Base-by-base conservation (phyloP, 2,329 filamentous ascomycete genomes). In the Arthrobotrys pseudoclavata region DNA sequence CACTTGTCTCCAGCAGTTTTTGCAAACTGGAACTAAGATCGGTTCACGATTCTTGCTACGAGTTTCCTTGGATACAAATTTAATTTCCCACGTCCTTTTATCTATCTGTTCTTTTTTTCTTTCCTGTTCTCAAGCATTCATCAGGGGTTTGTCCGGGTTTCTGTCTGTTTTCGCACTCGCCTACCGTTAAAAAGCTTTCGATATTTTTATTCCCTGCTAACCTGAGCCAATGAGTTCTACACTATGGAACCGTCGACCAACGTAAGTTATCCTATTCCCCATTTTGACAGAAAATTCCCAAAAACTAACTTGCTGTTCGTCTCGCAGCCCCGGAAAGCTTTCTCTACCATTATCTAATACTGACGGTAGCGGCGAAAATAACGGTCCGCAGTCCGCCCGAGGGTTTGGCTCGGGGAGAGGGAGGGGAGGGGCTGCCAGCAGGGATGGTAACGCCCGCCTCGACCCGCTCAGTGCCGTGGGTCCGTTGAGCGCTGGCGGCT, bases 161-260 rank as follows among this genome's bases (percentile, higher is more conserved):
- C 22, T 45, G 24, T 50, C 47, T 22, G 45, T 60, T 50, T 62
- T 50, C 57, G 55, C 42, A 13, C 26, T 66, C 37, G 20, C 26
- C 34, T 34, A 10, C 26, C 6, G 26, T 67, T 61, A 45, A 70
- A 70, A 50, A 76, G 31, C 57, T 37, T 55, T 64, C 40, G 6
- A 24, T 45, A 69, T 60, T 24, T 7, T 18, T 52, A 64, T 26
- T 62, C 29, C 31, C 60, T 47, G 24, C 42, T 60, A 60, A 60
- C 42, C 34, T 24, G 67, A 60, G 52, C 66, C 57, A 76, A 76
- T 76, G 72, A 76, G 48, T 76, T 76, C 72, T 70, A 69, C 72
- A 62, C 66, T 70, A 76, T 76, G 72, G 72, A 70, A 66, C 55
- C 64, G 72, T 52, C 64, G 72, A 70, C 57, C 64, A 55, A 76